Base-by-base conservation (phyloP, 1,284 basidiomycete species). In the Trametes pubescens region DNA sequence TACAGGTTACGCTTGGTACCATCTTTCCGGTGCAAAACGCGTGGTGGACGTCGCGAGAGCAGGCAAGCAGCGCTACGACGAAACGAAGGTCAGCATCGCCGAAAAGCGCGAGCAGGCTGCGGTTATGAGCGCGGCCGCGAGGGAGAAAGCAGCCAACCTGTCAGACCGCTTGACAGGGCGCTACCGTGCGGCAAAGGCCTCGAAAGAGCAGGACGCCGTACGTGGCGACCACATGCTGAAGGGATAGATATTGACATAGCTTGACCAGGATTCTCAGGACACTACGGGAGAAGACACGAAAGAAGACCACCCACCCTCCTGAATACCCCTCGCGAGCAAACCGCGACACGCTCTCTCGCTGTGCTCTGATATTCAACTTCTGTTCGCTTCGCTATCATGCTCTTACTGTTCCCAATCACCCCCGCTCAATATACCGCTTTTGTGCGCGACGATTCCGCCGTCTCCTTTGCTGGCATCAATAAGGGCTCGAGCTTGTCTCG, bases 1-100 rank as follows among this genome's bases (percentile, higher is more conserved):
- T 18, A 6, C 26, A 69, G 69, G 58, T 6, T 71, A 69, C 52
- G 61, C 62, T 4, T 66, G 61, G 61, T 71, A 69, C 29, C 65
- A 71, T 24, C 52, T 67, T 13, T 70, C 69, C 0, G 67, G 67
- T 3, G 46, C 56, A 1, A 69, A 69, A 48, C 38, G 37, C 21
- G 24, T 61, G 0, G 69, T 68, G 0, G 67, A 67, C n/a, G 51
- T 57, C 22, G 48, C 52, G 32, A 48, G 13, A 3, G 63, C 51
- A 5, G 51, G 48, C 26, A 65, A 65, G 35, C 56, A 37, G 24
- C 64, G 61, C 38, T 68, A 65, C 46, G 40, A 54, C 34, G 57
- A 64, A 0, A 51, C 52, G 6, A 66, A 67, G n/a, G 61, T 7
- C 6, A 16, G 21, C 7, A 14, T 47, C 8, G 44, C 21, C 21